Conservation (phyloP, 805 yeast genomes). For the Saccharomycopsis fodiens region DNA sequence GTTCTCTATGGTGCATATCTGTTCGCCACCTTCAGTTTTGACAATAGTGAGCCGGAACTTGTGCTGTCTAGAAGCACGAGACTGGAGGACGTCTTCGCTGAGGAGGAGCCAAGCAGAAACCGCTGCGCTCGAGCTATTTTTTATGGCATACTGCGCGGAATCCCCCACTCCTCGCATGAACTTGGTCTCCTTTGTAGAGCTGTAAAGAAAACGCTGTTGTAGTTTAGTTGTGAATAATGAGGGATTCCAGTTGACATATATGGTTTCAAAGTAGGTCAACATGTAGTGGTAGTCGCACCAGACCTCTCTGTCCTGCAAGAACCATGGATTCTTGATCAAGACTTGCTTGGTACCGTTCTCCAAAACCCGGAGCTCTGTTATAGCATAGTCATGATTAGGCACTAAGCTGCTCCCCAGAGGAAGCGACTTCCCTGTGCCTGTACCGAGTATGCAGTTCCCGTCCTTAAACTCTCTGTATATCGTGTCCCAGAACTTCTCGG, state of each 20-base stretch:
- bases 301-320: constrained; percentile 17
- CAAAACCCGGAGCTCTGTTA: constrained; percentile 32
- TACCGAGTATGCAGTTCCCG: constrained; percentile 43
- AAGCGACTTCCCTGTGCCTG: constrained; percentile 56
- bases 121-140: constrained; percentile 25
- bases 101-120: constrained; percentile 40
- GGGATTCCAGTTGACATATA: constrained; percentile 67
- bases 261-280: constrained; percentile 34
- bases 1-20: constrained; percentile 23
- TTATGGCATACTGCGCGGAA: constrained; percentile 38
- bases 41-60: constrained; percentile 21
- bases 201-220: neutral
- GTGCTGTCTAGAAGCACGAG: constrained; percentile 20
- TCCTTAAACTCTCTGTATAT: constrained; percentile 27
- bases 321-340: constrained; percentile 42
- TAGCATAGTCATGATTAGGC: constrained; percentile 65
- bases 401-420: constrained; percentile 29
- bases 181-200: neutral
- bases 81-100: constrained; percentile 24
- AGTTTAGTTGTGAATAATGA: neutral
- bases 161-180: neutral
- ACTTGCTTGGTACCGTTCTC: constrained; percentile 22
- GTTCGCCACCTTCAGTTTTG: constrained; percentile 29
- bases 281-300: constrained; percentile 27
- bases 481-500: constrained; percentile 29